Evolutionary conservation across 164 flowering plant species (phyloP).

Genomic region (Malania oleifera): DNA sequence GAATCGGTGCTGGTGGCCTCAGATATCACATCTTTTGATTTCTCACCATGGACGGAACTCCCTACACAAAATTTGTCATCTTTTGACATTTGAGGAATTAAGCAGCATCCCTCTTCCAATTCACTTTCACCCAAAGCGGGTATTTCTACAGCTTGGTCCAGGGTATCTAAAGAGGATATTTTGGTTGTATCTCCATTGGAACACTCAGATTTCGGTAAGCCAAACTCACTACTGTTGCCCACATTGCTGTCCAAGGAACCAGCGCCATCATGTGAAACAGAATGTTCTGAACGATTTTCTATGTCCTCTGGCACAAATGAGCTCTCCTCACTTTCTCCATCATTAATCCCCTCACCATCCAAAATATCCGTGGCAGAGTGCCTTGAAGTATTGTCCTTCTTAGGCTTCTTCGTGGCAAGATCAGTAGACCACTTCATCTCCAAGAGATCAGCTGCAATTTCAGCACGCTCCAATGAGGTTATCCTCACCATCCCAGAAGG

Average conservation of each 20-base stretch:
- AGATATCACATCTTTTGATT: conserved; percentile 3
- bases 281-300: conserved; percentile 4
- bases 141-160: conserved; percentile 18
- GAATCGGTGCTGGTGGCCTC: conserved; percentile 8
- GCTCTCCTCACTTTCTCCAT: conserved; percentile 6
- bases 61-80: conserved; percentile 6
- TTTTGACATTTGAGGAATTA: conserved; percentile 12
- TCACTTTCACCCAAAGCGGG: conserved; percentile 14
- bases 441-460: conserved; percentile 83
- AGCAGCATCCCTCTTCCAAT: conserved; percentile 10
- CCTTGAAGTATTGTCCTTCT: conserved; percentile 21
- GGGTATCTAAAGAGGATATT: conserved; percentile 4
- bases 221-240: conserved; percentile 9
- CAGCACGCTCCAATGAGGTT: conserved; percentile 72
- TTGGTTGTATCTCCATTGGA: conserved; percentile 13
- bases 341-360: conserved; percentile 17
- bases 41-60: conserved; percentile 17
- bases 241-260: conserved; percentile 9
- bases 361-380: conserved; percentile 9
- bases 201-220: conserved; percentile 7
- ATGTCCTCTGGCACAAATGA: conserved; percentile 7
- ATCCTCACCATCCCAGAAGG: conserved; percentile 25
- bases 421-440: conserved; percentile 88
- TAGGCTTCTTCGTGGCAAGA: conserved; percentile 30
- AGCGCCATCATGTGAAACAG: conserved; percentile 8